Conservation (phyloP, 1,139 yeast genomes). For the Nakaseomyces delphensis region DNA sequence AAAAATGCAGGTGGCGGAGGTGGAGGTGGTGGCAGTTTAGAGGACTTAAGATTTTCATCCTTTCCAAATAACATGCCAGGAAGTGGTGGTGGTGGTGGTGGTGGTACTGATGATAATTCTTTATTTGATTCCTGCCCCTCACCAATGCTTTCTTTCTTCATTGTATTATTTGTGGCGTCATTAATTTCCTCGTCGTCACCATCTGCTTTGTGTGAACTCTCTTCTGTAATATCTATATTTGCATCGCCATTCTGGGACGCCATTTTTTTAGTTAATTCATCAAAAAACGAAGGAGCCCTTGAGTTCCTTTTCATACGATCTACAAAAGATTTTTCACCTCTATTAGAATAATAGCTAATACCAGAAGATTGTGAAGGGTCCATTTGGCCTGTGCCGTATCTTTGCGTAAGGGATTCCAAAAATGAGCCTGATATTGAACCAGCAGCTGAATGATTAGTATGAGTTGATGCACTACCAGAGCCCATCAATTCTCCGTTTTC, state of each 20-base stretch:
- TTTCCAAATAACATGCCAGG: constrained; percentile 18
- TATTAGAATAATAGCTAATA: constrained; percentile 8
- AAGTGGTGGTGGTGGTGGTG: constrained; percentile 26
- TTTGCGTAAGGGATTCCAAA: constrained; percentile 28
- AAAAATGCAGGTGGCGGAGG: constrained; percentile 12
- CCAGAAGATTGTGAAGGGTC: constrained; percentile 7
- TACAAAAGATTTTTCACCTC: constrained; percentile 23
- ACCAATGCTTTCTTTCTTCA: neutral
- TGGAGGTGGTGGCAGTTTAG: constrained; percentile 28
- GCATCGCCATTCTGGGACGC: constrained; percentile 9
- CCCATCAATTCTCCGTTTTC: constrained; percentile 7
- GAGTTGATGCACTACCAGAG: constrained; percentile 2
- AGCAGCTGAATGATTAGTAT: constrained; percentile 3
- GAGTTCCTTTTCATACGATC: constrained; percentile 26
- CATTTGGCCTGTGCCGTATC: constrained; percentile 27
- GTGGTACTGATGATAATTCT: constrained; percentile 20
- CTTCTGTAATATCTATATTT: neutral
- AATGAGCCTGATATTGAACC: constrained; percentile 21
- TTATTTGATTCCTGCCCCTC: constrained; percentile 8
- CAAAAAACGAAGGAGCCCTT: constrained; percentile 37
- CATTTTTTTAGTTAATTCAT: constrained; percentile 50
- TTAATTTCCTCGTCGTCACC: neutral
- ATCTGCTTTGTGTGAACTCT: neutral
- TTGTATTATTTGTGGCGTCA: neutral
- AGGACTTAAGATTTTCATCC: neutral